Conservation (phyloP, 495 filamentous ascomycete genomes). For the Penicillium goetzii region DNA sequence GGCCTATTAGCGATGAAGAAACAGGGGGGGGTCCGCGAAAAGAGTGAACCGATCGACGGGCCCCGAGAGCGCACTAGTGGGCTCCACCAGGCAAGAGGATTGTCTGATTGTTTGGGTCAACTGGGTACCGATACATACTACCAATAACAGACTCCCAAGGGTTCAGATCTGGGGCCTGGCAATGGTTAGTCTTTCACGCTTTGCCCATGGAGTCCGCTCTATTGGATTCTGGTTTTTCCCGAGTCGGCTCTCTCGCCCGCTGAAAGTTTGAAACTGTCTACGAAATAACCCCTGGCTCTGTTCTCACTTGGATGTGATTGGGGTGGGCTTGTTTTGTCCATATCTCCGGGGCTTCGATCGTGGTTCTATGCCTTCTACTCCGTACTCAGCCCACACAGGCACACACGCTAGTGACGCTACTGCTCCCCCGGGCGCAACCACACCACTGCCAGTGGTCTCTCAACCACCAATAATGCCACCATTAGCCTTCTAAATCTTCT, state of each 20-base stretch:
- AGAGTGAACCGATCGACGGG: conserved; percentile 18
- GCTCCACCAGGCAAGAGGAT: conserved; percentile 1
- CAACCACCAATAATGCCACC: neutral
- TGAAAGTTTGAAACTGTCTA: conserved; percentile 7
- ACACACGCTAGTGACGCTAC: too few relatives aligned
- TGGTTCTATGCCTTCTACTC: conserved; percentile 17
- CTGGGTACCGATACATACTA: neutral
- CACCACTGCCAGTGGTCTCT: neutral
- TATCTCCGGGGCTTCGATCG: conserved; percentile 16
- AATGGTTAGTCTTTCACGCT: conserved; percentile 20
- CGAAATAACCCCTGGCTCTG: conserved; percentile 4
- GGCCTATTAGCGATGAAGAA: conserved; percentile 26
- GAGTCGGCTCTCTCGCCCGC: conserved; percentile 5
- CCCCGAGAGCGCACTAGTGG: conserved; percentile 12
- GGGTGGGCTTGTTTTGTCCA: conserved; percentile 7
- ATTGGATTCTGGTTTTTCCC: conserved; percentile 15
- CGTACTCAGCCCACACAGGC: too few relatives aligned
- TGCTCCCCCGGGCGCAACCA: neutral
- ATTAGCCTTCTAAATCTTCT: conserved; percentile 9
- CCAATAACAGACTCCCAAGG: neutral
- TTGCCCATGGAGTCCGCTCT: conserved; percentile 12
- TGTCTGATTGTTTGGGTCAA: neutral
- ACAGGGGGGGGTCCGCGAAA: conserved; percentile 18
- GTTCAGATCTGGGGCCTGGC: conserved; percentile 4
- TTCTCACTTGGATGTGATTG: neutral